Base-by-base conservation (phyloP, 805 yeast genomes). In the Jamesozyma spencerorum region DNA sequence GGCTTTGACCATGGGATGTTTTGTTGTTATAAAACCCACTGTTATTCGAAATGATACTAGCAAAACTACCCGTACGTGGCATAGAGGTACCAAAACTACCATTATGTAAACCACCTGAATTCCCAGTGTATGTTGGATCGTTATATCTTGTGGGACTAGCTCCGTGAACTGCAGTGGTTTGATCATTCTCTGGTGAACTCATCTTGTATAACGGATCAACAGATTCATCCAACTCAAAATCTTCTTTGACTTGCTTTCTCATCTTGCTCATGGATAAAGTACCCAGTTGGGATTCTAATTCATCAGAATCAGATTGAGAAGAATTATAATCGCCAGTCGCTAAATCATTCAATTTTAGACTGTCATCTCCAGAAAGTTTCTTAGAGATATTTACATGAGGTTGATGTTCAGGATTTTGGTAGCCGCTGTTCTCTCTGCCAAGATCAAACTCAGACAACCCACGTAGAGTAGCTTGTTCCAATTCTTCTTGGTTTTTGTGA, bases 151-250 rank as follows among this genome's bases (percentile, higher is more conserved):
- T 22, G 10, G 26, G 26, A 10, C 26, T 22, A 22, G 10, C 10
- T 6, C 10, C 6, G 10, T 22, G 6, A 7, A 22, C 26, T 7
- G 26, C 10, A 22, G 10, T 6, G 6, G 10, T 7, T 22, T 6
- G 26, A 22, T 22, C 26, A 22, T 22, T 22, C 10, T 22, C 26
- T 7, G 26, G 10, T 22, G 26, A 22, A 22, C 33, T 40, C 22
- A 42, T 31, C 18, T 47, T 45, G n/a, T 48, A 45, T 32, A 58
- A 46, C 5, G 64, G 62, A 44, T 60, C 65, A 18, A 60, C 45
- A 1, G 57, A 49, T 15, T 55, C 60, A 14, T 59, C 62, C 5
- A 48, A 19, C n/a, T 24, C 36, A 14, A 31, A 41, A 11, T 46
- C 52, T 22, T 54, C 54, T 14, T 43, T 45, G n/a, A 55, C 34